Evolutionary conservation across 2,329 filamentous ascomycete genomes (phyloP).

Genomic region (Cordyceps javanica): DNA sequence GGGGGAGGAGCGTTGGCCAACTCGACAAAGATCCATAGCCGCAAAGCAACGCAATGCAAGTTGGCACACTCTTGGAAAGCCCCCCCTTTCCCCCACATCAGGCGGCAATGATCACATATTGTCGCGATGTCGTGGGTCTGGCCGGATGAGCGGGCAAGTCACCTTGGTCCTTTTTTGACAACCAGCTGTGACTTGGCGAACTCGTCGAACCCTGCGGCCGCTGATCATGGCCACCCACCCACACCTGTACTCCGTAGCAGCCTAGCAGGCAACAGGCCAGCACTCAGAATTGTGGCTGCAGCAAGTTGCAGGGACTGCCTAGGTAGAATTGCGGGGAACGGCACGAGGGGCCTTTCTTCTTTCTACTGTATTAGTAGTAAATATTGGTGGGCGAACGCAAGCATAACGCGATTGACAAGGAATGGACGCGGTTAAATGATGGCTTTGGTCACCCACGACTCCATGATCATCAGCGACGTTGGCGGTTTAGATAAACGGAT

Average conservation of each 20-base stretch:
- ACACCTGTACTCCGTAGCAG: not conserved
- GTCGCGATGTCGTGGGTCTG: no score
- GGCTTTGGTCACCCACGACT: not conserved
- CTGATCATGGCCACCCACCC: not conserved
- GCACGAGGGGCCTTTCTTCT: not conserved
- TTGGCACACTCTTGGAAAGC: not conserved
- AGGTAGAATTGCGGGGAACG: slow-evolving; percentile 9
- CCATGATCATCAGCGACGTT: no score
- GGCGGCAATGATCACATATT: no score
- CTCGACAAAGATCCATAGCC: not conserved
- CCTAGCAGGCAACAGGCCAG: not conserved
- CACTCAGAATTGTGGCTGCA: slow-evolving; percentile 2
- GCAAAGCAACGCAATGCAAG: not conserved
- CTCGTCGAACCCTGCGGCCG: not conserved
- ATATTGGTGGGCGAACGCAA: not conserved
- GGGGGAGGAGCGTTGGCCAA: not conserved
- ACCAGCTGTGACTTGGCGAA: no score
- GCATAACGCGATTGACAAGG: not conserved
- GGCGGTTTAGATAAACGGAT: no score
- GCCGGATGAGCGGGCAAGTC: not conserved
- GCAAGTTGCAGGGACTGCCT: not conserved
- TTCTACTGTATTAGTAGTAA: not conserved
- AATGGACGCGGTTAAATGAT: no score
- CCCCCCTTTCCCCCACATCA: not conserved
- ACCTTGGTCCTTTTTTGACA: no score